These are phyloP conservation scores for Pseudomicrostroma phylloplanum DNA, from an alignment of 1,284 basidiomycete species.

Conservation along the genomic window DNA sequence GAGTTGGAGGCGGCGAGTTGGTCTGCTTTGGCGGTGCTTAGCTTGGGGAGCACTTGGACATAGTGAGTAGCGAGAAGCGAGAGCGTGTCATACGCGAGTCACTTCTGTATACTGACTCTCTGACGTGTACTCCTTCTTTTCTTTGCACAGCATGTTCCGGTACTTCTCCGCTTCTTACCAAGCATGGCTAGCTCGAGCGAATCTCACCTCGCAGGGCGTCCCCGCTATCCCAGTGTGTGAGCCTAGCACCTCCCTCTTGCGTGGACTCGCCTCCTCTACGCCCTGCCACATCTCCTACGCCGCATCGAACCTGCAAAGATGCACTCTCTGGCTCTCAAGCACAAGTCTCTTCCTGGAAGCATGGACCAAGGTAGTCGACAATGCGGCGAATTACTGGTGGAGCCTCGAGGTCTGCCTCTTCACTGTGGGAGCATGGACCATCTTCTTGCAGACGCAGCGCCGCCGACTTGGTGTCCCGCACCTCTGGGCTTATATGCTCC, in stretches of 20 bases:
- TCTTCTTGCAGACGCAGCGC: conserved; percentile 62
- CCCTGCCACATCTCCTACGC: conserved; percentile 5
- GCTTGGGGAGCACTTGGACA: not conserved
- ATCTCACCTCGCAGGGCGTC: not conserved
- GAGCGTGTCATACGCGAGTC: not conserved
- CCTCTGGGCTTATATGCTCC: conserved; percentile 66
- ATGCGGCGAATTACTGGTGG: conserved; percentile 65
- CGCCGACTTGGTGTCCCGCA: conserved; percentile 48
- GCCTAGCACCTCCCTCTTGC: not conserved
- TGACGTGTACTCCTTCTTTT: not conserved
- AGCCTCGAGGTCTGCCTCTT: conserved; percentile 66
- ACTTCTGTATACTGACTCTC: not conserved
- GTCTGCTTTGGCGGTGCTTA: not conserved
- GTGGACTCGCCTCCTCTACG: not conserved
- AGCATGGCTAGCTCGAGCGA: not conserved
- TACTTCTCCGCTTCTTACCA: not conserved
- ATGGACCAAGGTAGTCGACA: conserved; percentile 57
- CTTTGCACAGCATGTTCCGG: not conserved
- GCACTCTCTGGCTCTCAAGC: conserved; percentile 57
- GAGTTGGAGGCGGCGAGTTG: not conserved
- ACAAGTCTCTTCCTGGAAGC: conserved; percentile 65
- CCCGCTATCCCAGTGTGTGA: not conserved
- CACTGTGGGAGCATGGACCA: conserved; percentile 63
- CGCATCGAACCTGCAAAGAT: not conserved
- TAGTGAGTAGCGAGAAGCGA: not conserved